Percentiles rank a stretch among this genome's conserved stretches.
Conservation (phyloP, 2,329 filamentous ascomycete species). For the Fusarium kyushuense region DNA sequence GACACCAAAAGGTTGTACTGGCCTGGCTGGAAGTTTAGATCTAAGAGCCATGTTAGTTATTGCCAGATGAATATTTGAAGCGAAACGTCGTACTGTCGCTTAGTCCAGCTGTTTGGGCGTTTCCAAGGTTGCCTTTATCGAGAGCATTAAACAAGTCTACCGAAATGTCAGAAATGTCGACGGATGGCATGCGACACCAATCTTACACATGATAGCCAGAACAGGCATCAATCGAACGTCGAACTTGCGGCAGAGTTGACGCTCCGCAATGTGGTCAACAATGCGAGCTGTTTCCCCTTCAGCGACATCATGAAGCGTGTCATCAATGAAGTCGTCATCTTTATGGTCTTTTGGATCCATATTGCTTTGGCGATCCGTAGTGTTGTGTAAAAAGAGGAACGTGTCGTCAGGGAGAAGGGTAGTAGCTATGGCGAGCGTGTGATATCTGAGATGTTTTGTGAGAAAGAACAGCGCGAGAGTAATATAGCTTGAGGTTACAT, state of each 20-base stretch:
- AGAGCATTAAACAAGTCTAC: conserved; percentile 14
- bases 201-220: conserved; percentile 19
- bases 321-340: conserved; percentile 7
- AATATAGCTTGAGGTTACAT: neutral
- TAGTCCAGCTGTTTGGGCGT: conserved; percentile 13
- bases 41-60: neutral
- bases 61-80: rapidly evolving
- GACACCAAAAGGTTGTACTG: conserved; percentile 24
- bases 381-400: neutral
- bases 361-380: rapidly evolving
- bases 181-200: rapidly evolving
- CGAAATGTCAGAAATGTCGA: rapidly evolving
- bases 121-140: conserved; percentile 24
- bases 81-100: neutral
- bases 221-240: conserved; percentile 16
- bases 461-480: neutral
- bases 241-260: conserved; percentile 21
- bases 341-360: conserved; percentile 18
- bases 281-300: conserved; percentile 1
- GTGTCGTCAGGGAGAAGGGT: too few relatives aligned
- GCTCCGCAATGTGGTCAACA: conserved; percentile 13
- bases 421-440: neutral
- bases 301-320: conserved; percentile 3
- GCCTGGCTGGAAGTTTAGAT: conserved; percentile 19
- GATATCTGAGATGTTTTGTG: neutral